A percentile compares a stretch with the other conserved stretches of the same genome.
These are phyloP conservation scores for Gossypium gossypioides DNA, from an alignment of 441 rosid genomes.

Conservation along the genomic window DNA sequence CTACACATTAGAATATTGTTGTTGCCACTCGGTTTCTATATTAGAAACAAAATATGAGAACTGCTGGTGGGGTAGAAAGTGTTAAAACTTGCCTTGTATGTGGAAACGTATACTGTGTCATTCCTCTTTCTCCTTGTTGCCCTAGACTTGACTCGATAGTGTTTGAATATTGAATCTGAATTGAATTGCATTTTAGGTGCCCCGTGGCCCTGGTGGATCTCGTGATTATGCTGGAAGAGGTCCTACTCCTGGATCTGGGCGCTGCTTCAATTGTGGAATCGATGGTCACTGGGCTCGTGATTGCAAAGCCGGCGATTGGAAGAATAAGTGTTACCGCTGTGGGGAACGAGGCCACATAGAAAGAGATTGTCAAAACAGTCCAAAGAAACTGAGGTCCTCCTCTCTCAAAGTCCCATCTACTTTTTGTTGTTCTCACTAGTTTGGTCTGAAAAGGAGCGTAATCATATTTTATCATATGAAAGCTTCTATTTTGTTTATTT, in stretches of 20 bases:
- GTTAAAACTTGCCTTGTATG: too few relatives aligned
- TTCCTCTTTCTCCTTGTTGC: background rate
- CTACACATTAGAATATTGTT: background rate
- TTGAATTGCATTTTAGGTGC: conserved; percentile 31
- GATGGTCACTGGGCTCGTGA: conserved; percentile 81
- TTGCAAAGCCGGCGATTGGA: conserved; percentile 79
- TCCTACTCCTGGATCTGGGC: conserved; percentile 68
- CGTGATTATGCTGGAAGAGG: conserved; percentile 49
- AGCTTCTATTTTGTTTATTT: background rate
- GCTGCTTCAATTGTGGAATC: conserved; percentile 66
- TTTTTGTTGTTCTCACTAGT: background rate
- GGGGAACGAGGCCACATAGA: conserved; percentile 71
- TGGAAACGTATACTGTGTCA: too few relatives aligned
- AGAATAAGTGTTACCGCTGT: conserved; percentile 73
- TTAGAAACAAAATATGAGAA: background rate
- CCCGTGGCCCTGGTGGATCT: conserved; percentile 63
- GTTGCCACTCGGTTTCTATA: background rate
- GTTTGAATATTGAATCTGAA: background rate
- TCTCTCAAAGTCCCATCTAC: background rate
- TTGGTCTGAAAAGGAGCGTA: background rate
- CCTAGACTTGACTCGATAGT: background rate
- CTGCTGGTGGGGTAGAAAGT: background rate
- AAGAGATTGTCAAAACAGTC: conserved; percentile 66
- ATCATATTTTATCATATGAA: background rate
- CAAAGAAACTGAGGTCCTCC: conserved; percentile 45